Base-by-base conservation (phyloP, 2,329 filamentous ascomycete genomes). In the Trichocomaceae sp. region DNA sequence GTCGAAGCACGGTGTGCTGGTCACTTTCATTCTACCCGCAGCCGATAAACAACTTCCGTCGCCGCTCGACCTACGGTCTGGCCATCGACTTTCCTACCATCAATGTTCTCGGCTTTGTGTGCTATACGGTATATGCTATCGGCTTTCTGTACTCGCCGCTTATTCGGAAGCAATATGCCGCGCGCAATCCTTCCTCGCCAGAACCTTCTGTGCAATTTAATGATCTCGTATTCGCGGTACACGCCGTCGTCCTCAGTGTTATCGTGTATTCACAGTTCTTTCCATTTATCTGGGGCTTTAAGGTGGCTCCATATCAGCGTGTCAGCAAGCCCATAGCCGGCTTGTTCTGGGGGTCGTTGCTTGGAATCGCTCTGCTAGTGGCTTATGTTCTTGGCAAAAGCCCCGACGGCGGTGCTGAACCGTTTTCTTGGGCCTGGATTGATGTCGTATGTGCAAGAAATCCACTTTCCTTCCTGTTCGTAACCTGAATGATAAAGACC, bases 21-120 rank as follows among this genome's bases (percentile, higher is more conserved):
- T 92, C 88, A 12, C 74, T 85, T 15, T 95, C 90, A 15, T 97
- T 96, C 75, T 97, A 97, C 70, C 91, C 92, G 1, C 93, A 97
- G 69, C 83, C 87, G 6, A 73, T 95, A 58, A 80, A 90, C 59
- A 97, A 96, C 77, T 86, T 79, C 69, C 77, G 77, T 29, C 85
- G 90, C 52, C 82, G 83, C 55, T 87, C 88, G 8, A 96, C 91
- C 4, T 80, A 83, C 19, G 93, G 93, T 41, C 85, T 92, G 4
- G 88, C 90, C 0, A 85, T 95, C 60, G 91, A 96, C 70, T 96
- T 95, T 65, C 90, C 90, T 10, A 86, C 73, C 26, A 81, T 87
- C 63, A 89, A 76, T 44, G 83, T 85, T 59, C 81, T 80, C 20
- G 81, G 82, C 1, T 83, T 82, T 64, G 74, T 81, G 58, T 79